Conservation (phyloP, 345 rosid genomes). For the Eucalyptus erythrocorys region DNA sequence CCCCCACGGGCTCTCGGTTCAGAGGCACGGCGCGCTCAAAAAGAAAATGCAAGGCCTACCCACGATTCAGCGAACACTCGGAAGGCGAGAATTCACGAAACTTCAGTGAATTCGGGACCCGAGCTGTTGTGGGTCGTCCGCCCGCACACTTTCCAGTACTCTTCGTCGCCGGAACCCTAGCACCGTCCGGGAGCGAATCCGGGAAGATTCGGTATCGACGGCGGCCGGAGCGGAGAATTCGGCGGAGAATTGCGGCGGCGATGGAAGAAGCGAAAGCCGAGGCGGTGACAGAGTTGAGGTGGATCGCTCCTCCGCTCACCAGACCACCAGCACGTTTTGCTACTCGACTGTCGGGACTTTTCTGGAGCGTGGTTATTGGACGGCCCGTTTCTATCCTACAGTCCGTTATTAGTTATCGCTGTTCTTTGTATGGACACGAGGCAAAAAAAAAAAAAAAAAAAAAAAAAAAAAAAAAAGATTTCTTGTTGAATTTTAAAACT, state of each 20-base stretch:
- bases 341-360: neutral
- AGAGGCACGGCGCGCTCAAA: neutral
- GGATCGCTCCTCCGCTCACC: neutral
- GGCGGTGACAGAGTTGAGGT: neutral
- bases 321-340: neutral
- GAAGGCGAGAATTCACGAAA: neutral
- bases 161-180: neutral
- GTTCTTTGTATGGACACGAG: neutral
- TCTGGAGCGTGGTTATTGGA: neutral
- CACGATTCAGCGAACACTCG: neutral
- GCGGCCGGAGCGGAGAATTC: neutral
- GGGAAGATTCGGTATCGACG: neutral
- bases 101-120: neutral
- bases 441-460: neutral
- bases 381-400: neutral
- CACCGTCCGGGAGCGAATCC: neutral
- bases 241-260: neutral
- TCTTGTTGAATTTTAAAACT: neutral
- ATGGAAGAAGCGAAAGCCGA: neutral
- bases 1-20: neutral
- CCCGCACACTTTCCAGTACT: neutral
- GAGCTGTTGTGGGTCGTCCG: neutral
- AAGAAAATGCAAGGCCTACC: neutral
- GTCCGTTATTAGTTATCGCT: neutral
- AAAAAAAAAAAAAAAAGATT: neutral